A percentile compares a stretch with the other conserved stretches of the same genome.
phyloP scores from a whole-genome alignment of 2,329 filamentous ascomycete species.

The Sporothrix euskadiensis region DNA sequence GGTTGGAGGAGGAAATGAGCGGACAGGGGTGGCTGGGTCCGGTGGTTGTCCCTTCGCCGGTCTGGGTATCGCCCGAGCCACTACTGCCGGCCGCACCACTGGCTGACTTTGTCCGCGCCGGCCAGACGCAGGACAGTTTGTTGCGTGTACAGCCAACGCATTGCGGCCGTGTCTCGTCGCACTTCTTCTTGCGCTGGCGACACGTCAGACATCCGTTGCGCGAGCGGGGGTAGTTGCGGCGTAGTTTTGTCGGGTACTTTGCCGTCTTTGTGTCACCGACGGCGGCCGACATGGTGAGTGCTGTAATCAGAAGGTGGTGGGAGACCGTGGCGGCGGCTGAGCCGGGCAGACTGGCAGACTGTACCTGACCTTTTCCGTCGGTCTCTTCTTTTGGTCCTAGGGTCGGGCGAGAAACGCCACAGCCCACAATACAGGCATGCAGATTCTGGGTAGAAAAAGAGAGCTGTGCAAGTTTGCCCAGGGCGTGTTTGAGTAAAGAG shows the following conservation, averaged over 20 bases:
- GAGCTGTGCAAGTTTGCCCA: neutral
- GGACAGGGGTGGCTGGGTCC: neutral
- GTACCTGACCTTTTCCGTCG: neutral
- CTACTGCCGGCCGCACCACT: neutral
- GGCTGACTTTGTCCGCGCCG: neutral
- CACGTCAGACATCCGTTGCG: conserved; percentile 33
- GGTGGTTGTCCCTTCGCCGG: neutral
- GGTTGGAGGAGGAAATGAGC: conserved; percentile 16
- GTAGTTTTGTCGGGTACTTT: conserved; percentile 34
- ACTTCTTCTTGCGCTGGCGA: conserved; percentile 34
- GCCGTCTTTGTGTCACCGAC: conserved; percentile 25
- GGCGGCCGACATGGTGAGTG: conserved; percentile 6
- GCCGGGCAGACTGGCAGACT: neutral
- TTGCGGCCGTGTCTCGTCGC: conserved; percentile 31
- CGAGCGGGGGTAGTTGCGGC: conserved; percentile 32
- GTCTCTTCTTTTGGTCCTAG: neutral
- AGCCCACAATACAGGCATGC: neutral
- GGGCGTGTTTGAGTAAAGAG: neutral
- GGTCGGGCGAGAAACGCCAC: conserved; percentile 11
- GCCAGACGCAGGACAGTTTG: conserved; percentile 32
- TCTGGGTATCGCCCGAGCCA: neutral
- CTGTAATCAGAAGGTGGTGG: too few species aligned
- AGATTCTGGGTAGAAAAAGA: neutral
- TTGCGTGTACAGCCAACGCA: conserved; percentile 32
- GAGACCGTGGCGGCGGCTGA: neutral